phyloP scores from a whole-genome alignment of 257 asterid species.

The Salvia miltiorrhiza region DNA sequence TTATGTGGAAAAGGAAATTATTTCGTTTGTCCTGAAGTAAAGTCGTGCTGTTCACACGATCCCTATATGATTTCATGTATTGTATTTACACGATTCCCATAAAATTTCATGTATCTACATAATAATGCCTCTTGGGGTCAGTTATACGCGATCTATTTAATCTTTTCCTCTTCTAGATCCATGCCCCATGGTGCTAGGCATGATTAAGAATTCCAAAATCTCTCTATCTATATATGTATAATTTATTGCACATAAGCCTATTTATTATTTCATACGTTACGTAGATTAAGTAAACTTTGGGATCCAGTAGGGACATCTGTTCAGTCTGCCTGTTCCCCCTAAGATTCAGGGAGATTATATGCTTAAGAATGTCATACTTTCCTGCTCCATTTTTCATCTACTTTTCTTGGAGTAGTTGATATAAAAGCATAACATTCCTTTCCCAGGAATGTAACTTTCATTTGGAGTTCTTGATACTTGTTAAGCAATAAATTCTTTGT shows the following conservation, averaged over 20 bases:
- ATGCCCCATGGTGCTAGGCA: background rate
- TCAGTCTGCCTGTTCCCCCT: no score
- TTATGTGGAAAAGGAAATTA: background rate
- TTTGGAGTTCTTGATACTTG: background rate
- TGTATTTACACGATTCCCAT: background rate
- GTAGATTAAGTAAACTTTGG: background rate
- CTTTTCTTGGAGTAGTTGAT: background rate
- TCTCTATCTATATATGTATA: background rate
- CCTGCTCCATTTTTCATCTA: background rate
- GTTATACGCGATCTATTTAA: background rate
- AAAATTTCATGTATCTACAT: background rate
- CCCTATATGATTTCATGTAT: background rate
- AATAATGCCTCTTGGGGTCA: background rate
- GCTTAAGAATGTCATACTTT: background rate
- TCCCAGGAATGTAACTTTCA: background rate
- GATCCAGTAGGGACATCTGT: background rate
- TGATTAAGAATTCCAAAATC: background rate
- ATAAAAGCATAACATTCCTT: background rate
- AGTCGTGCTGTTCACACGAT: background rate
- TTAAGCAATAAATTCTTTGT: background rate
- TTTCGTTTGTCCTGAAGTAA: conserved; percentile 4
- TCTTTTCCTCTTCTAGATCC: background rate
- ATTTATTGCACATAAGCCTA: background rate
- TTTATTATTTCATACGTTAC: background rate
- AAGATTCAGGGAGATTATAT: background rate